Evolutionary conservation across 148 eudicot genomes (phyloP).

Genomic region (Amaranthus cruentus): DNA sequence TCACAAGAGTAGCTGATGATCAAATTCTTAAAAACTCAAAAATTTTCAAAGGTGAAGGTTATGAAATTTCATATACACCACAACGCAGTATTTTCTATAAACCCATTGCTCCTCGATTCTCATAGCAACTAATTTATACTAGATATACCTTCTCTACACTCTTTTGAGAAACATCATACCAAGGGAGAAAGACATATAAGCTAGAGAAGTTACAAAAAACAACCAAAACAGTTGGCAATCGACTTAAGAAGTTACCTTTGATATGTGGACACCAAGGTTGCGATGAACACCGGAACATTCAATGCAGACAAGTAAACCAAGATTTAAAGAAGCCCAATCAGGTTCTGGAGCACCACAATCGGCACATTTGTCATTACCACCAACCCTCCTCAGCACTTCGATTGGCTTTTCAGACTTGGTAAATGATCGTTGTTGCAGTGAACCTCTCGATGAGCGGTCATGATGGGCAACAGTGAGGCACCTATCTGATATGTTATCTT

Average conservation of each 20-base stretch:
- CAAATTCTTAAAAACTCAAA: too few relatives aligned
- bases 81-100: too few relatives aligned
- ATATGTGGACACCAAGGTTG: constrained; percentile 98
- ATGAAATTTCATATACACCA: too few relatives aligned
- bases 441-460: constrained; percentile 58
- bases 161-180: not conserved
- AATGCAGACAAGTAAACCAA: constrained; percentile 95
- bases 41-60: too few relatives aligned
- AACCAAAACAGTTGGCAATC: too few relatives aligned
- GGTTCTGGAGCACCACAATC: constrained; percentile 99
- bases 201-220: not conserved
- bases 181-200: not conserved
- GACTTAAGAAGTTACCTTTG: constrained; percentile 53
- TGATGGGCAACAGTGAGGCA: constrained; percentile 49
- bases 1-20: too few relatives aligned
- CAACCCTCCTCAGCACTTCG: constrained; percentile 68
- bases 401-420: constrained; percentile 76
- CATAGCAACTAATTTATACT: too few relatives aligned
- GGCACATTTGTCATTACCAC: constrained; percentile 91
- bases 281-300: constrained; percentile 99
- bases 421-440: constrained; percentile 60
- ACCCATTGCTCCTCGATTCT: too few relatives aligned
- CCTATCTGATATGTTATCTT: constrained; percentile 73
- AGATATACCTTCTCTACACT: too few relatives aligned
- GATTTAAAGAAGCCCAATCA: constrained; percentile 98